Percentiles rank a stretch among this genome's conserved stretches.
These are phyloP conservation scores for Barbarea vulgaris DNA, from an alignment of 345 rosid species.

Conservation along the genomic window DNA sequence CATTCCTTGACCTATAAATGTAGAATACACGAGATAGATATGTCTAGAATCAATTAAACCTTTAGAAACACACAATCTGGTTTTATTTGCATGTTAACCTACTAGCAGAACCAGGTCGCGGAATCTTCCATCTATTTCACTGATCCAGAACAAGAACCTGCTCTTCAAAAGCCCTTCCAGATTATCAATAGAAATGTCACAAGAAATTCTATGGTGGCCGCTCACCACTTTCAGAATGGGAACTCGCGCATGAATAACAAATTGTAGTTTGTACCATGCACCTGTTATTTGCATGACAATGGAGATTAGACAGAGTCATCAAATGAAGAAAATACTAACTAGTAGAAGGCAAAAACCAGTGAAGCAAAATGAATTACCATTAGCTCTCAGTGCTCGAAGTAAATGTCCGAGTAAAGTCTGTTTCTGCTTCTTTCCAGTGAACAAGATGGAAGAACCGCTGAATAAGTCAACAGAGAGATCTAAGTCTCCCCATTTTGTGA, in stretches of 20 bases:
- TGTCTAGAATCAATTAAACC: background rate
- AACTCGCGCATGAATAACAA: conserved; percentile 67
- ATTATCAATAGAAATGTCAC: conserved; percentile 87
- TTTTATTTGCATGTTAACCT: conserved; percentile 28
- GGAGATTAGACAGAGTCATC: conserved; percentile 20
- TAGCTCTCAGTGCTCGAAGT: conserved; percentile 56
- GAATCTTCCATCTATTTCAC: conserved; percentile 77
- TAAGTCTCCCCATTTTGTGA: conserved; percentile 76
- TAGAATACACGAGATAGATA: conserved; percentile 2
- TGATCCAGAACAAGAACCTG: conserved; percentile 77
- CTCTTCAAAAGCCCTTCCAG: conserved; percentile 76
- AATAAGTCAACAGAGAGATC: conserved; percentile 72
- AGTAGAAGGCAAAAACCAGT: background rate
- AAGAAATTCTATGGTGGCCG: conserved; percentile 55
- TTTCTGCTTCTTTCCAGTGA: conserved; percentile 71
- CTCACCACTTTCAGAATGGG: conserved; percentile 79
- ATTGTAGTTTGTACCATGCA: conserved; percentile 56
- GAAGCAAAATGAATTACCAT: conserved; percentile 46
- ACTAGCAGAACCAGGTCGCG: conserved; percentile 84
- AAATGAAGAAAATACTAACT: conserved; percentile 1
- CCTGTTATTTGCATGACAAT: conserved; percentile 45
- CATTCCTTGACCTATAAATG: conserved; percentile 87
- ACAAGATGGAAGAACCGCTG: conserved; percentile 56
- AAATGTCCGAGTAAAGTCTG: conserved; percentile 60
- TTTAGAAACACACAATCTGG: conserved; percentile 18